Percentiles rank a stretch among this genome's conserved stretches.
These are phyloP conservation scores for Pseudogymnoascus sp. DNA, from an alignment of 2,329 filamentous ascomycete genomes.

Conservation along the genomic window DNA sequence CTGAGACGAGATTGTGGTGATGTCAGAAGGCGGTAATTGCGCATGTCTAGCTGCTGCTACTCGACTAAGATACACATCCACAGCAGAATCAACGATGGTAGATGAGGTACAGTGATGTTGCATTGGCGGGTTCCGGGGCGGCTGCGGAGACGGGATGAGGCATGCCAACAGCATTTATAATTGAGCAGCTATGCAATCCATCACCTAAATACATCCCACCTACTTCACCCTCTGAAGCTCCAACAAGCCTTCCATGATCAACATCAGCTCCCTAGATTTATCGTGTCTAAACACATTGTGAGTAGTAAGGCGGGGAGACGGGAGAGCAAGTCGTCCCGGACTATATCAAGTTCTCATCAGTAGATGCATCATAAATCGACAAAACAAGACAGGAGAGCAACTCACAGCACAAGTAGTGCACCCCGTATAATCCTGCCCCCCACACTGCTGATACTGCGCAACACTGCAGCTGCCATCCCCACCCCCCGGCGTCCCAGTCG, in stretches of 20 bases:
- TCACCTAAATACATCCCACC: neutral
- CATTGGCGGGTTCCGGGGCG: too few species aligned
- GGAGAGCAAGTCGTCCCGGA: slow-evolving; percentile 8
- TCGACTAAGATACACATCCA: too few species aligned
- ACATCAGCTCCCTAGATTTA: neutral
- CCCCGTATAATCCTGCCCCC: slow-evolving; percentile 12
- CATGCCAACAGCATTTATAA: neutral
- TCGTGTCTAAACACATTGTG: slow-evolving; percentile 3
- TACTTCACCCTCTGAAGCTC: neutral
- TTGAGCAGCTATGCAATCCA: neutral
- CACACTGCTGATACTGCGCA: slow-evolving; percentile 15
- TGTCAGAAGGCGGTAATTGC: too few species aligned
- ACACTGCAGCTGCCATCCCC: slow-evolving; percentile 10
- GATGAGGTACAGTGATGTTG: too few species aligned
- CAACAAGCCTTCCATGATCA: neutral
- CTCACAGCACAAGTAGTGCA: slow-evolving; percentile 12
- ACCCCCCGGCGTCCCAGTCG: neutral
- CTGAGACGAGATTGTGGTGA: too few species aligned
- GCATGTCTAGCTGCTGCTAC: too few species aligned
- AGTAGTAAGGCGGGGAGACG: slow-evolving; percentile 14
- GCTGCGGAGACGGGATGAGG: too few species aligned
- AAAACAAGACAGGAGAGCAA: neutral
- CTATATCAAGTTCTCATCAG: neutral
- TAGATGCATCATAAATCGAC: neutral
- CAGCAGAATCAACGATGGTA: too few species aligned